Conservation (phyloP, 1,284 basidiomycete species). For the Puccinia hordei region DNA sequence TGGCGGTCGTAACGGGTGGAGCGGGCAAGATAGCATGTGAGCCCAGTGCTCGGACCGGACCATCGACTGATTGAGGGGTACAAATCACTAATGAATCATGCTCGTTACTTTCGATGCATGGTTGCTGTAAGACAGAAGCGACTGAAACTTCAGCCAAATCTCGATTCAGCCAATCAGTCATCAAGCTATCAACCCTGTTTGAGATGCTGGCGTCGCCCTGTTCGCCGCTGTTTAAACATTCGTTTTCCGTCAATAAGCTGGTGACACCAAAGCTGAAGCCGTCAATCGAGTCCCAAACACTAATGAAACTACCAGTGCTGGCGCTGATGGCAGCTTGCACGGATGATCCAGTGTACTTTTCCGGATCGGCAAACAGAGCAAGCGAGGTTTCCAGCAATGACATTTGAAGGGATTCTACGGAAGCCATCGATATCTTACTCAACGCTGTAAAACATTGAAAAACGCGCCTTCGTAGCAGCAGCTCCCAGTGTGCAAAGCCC, state of each 20-base stretch:
- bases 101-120: slow-evolving; percentile 46
- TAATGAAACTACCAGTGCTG: slow-evolving; percentile 79
- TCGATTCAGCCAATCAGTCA: slow-evolving; percentile 48
- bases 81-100: slow-evolving; percentile 48
- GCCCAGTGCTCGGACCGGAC: slow-evolving; percentile 17
- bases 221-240: slow-evolving; percentile 27
- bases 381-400: slow-evolving; percentile 78
- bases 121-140: slow-evolving; percentile 42
- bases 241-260: slow-evolving; percentile 63
- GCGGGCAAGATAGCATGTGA: slow-evolving; percentile 63
- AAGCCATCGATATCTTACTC: slow-evolving; percentile 73
- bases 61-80: slow-evolving; percentile 41
- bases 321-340: slow-evolving; percentile 90
- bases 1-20: slow-evolving; percentile 76
- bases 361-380: slow-evolving; percentile 79
- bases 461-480: slow-evolving; percentile 77
- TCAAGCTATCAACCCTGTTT: slow-evolving; percentile 2
- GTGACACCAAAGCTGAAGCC: slow-evolving; percentile 92
- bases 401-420: slow-evolving; percentile 71
- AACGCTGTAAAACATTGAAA: slow-evolving; percentile 86
- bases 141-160: slow-evolving; percentile 47
- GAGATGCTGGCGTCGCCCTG: slow-evolving; percentile 22
- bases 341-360: slow-evolving; percentile 70
- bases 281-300: slow-evolving; percentile 82
- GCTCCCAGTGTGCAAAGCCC: slow-evolving; percentile 75